Base-by-base conservation (phyloP, 371 early-diverging fungal genomes). In the Syncephalastrum racemosum region DNA sequence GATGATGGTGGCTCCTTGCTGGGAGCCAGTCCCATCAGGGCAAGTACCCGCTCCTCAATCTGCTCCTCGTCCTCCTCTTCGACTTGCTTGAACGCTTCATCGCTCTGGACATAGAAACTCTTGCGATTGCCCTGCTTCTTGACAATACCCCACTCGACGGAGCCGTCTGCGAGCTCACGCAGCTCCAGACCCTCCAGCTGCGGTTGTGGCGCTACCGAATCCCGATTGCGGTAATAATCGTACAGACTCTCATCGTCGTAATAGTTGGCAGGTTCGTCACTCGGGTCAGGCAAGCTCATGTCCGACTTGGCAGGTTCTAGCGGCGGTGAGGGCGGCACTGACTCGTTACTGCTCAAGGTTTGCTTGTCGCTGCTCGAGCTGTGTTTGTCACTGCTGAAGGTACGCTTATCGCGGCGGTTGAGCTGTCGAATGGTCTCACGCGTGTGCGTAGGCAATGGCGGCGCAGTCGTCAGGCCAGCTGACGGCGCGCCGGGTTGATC, bases 81-180 rank as follows among this genome's bases (percentile, higher is more conserved):
- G 44, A 45, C 63, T 22, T 56, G 25, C 8, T 31, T 31, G 46
- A 22, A 18, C n/a, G 12, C 10, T 43, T 23, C 6, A 15, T 53
- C 48, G 50, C 50, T 51, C 2, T 53, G 49, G 15, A 48, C 50
- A 45, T 53, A 59, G 52, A 65, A 65, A 23, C 65, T 65, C 53
- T 60, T 65, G 23, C 65, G 60, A 46, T 65, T 65, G 56, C 65
- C 65, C 60, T 65, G 57, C 43, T 65, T 65, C 49, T 66, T 66
- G 31, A 70, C 70, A 40, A 70, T 63, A 19, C 70, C 70, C 62
- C 66, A 70, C 24, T 63, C 63, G 15, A 70, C 63, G 2, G 66
- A 46, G 16, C 70, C 70, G 46, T 70, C 70, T 18, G 57, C 59
- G 60, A 65, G 59, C 46, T 70, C 70, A 10, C 70, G 70, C 20